Evolutionary conservation across 2,329 filamentous ascomycete species (phyloP).

Genomic region (Diaporthe humulicola): DNA sequence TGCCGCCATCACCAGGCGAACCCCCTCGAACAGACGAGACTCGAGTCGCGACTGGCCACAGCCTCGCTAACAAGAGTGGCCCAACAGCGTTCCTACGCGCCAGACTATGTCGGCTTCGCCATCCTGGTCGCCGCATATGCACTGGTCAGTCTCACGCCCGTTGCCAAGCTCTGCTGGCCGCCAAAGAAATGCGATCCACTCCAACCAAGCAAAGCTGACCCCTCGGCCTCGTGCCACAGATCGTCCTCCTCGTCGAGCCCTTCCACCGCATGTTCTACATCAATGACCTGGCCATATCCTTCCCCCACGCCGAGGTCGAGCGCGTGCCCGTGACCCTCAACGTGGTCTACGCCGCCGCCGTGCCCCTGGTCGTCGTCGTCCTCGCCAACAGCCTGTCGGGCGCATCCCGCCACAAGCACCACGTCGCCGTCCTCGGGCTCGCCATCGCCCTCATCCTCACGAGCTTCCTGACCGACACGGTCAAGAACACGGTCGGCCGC

Average conservation of each 20-base stretch:
- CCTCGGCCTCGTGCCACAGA: conserved; percentile 55
- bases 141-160: conserved; percentile 59
- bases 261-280: conserved; percentile 97
- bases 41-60: conserved; percentile 37
- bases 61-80: not conserved
- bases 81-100: conserved; percentile 81
- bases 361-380: conserved; percentile 78
- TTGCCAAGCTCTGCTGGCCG: conserved; percentile 40
- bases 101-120: conserved; percentile 86
- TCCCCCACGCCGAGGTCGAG: conserved; percentile 86
- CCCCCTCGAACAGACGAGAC: not conserved
- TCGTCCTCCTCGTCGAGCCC: conserved; percentile 79
- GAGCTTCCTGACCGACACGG: conserved; percentile 85
- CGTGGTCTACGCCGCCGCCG: conserved; percentile 81
- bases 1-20: conserved; percentile 8
- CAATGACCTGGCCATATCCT: conserved; percentile 86
- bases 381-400: conserved; percentile 73
- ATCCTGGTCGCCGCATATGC: conserved; percentile 78
- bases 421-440: conserved; percentile 87
- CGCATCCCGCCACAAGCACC: conserved; percentile 81
- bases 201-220: not conserved
- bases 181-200: not conserved
- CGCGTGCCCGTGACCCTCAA: conserved; percentile 85
- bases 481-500: conserved; percentile 90
- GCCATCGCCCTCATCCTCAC: conserved; percentile 82